A percentile compares a stretch with the other conserved stretches of the same genome.
Evolutionary conservation across 2,329 filamentous ascomycete genomes (phyloP).

Genomic region (Aspergillus sp.): DNA sequence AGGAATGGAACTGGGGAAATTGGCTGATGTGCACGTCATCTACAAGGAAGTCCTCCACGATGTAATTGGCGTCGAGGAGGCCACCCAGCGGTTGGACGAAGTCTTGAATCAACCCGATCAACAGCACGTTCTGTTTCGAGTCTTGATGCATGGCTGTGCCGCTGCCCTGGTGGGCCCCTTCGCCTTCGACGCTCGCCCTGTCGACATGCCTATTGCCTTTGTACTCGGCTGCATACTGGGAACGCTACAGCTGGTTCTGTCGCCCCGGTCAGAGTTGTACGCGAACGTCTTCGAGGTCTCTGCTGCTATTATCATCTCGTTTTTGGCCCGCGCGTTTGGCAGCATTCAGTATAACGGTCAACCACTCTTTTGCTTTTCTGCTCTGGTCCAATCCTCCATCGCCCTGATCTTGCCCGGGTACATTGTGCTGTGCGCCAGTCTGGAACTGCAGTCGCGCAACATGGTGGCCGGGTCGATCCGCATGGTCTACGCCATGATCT

Average conservation of each 20-base stretch:
- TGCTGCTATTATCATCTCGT: conserved; percentile 59
- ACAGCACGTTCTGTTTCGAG: conserved; percentile 47
- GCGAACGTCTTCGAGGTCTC: conserved; percentile 60
- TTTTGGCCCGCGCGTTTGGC: conserved; percentile 60
- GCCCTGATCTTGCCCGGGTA: conserved; percentile 66
- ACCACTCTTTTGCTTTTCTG: conserved; percentile 61
- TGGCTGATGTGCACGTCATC: conserved; percentile 40
- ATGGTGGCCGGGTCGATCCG: conserved; percentile 67
- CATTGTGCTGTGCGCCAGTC: conserved; percentile 52
- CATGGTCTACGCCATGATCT: conserved; percentile 68
- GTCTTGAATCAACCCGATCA: conserved; percentile 54
- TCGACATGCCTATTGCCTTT: conserved; percentile 74
- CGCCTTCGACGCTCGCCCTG: conserved; percentile 67
- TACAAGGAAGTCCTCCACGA: conserved; percentile 46
- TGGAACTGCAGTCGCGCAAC: conserved; percentile 62
- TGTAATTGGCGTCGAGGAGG: conserved; percentile 41
- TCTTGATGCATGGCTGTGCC: conserved; percentile 67
- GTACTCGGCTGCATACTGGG: conserved; percentile 68
- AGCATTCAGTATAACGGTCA: conserved; percentile 49
- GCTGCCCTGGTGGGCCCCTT: conserved; percentile 71
- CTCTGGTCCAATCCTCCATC: conserved; percentile 64
- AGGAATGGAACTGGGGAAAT: conserved; percentile 39
- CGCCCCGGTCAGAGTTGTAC: conserved; percentile 63
- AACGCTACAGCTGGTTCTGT: conserved; percentile 64
- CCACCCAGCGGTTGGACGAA: conserved; percentile 37